These are phyloP conservation scores for Stenocarpella maydis DNA, from an alignment of 2,329 filamentous ascomycete genomes.

Conservation along the genomic window DNA sequence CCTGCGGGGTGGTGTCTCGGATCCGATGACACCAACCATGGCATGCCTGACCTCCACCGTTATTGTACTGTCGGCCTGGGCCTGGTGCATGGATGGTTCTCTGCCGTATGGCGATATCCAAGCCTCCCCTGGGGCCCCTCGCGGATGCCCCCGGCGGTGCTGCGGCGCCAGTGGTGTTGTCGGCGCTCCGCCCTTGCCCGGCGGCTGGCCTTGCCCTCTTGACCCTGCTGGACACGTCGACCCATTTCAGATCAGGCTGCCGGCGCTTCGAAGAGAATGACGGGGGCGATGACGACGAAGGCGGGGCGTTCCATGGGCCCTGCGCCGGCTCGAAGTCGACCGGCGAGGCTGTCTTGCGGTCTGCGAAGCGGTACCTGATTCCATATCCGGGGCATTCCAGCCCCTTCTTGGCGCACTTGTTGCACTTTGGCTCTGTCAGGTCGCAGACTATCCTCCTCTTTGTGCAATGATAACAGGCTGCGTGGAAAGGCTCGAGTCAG, in stretches of 20 bases:
- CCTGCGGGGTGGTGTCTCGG: not conserved
- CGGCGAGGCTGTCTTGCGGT: slow-evolving; percentile 6
- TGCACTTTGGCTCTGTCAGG: slow-evolving; percentile 30
- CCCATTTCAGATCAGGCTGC: slow-evolving; percentile 26
- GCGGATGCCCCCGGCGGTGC: not conserved
- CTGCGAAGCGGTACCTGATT: slow-evolving; percentile 33
- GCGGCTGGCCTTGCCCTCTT: slow-evolving; percentile 1
- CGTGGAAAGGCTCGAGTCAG: not conserved
- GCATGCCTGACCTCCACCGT: not conserved
- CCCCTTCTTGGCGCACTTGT: slow-evolving; percentile 33
- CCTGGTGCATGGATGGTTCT: not conserved
- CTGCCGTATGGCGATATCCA: not conserved
- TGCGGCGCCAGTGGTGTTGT: not conserved
- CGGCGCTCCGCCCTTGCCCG: not conserved
- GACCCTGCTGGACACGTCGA: slow-evolving; percentile 14
- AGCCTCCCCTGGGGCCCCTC: not conserved
- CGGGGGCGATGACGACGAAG: not conserved
- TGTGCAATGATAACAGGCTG: slow-evolving; percentile 34
- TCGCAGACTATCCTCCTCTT: slow-evolving; percentile 36
- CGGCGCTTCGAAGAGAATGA: not conserved
- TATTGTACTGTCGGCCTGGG: not conserved
- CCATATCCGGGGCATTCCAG: slow-evolving; percentile 35
- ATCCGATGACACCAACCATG: not conserved
- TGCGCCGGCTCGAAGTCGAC: not conserved
- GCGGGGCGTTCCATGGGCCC: not conserved